Evolutionary conservation across 2,329 filamentous ascomycete genomes (phyloP).

Genomic region (Cadophora sp.): DNA sequence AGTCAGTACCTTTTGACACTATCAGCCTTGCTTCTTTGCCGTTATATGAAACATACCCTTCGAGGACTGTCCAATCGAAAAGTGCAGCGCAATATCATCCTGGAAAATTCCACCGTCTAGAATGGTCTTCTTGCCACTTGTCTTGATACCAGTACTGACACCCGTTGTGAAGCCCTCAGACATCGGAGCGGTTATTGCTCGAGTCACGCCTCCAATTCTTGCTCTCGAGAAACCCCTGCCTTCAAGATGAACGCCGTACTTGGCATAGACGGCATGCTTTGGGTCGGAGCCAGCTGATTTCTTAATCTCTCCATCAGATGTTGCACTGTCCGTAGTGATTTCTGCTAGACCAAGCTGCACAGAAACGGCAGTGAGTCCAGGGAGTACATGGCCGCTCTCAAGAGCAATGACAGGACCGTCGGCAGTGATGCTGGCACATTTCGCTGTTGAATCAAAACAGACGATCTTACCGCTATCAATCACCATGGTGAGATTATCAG

Average conservation of each 20-base stretch:
- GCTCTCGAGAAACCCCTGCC: conserved; percentile 51
- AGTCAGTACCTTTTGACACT: conserved; percentile 32
- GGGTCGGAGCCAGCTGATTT: conserved; percentile 41
- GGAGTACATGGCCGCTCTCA: conserved; percentile 54
- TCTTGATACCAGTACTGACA: conserved; percentile 52
- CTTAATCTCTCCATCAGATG: conserved; percentile 53
- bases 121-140: conserved; percentile 47
- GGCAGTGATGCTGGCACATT: conserved; percentile 42
- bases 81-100: conserved; percentile 52
- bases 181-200: conserved; percentile 50
- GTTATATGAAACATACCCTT: conserved; percentile 40
- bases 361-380: conserved; percentile 57
- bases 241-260: conserved; percentile 50
- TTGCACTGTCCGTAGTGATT: conserved; percentile 52
- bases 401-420: conserved; percentile 46
- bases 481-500: conserved; percentile 47
- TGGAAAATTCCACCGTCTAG: conserved; percentile 51
- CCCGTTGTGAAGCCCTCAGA: conserved; percentile 46
- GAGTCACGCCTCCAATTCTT: conserved; percentile 52
- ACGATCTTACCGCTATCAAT: conserved; percentile 49
- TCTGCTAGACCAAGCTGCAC: conserved; percentile 56
- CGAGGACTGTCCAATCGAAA: conserved; percentile 47
- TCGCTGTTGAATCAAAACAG: conserved; percentile 46
- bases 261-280: conserved; percentile 47
- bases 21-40: conserved; percentile 13